Evolutionary conservation across 2,329 filamentous ascomycete species (phyloP), one percentile per base, ranked within the genome.

Genomic region (Monosporascus sp.): DNA sequence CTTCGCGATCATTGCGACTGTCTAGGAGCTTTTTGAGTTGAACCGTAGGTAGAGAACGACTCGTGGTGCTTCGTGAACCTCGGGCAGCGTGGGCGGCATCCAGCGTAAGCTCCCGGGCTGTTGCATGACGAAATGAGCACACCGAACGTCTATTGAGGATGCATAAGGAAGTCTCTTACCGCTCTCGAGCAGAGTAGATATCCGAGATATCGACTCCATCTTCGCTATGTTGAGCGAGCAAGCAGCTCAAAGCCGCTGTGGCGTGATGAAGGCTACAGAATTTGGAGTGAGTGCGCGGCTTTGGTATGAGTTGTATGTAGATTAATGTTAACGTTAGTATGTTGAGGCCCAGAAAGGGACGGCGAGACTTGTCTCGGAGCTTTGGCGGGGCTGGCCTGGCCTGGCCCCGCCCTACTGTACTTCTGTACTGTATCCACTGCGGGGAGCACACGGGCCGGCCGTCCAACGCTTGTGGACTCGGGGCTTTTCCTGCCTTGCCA

Each of bases 131-230:
- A 50, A 50, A 49, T 55, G 46, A 50, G 52, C 55, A 49, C 49
- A 50, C 54, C 45, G 51, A 53, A 53, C 35, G 49, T 24, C 44
- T 51, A 50, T 20, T 38, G 35, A 8, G 17, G 20, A 26, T 48
- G 28, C 26, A 14, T 14, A 37, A 8, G 22, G n/a, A 58, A 9
- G 24, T 22, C 28, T 40, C 81, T 66, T 80, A 96, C 93, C 91
- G 74, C 89, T 94, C 78, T 97, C 94, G 72, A 99, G 86, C 74
- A 97, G 84, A 70, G 85, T 90, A 63, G 92, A 96, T 72, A 99
- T 95, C 67, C 89, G 84, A 60, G 93, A 91, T 69, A 97, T 91
- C 22, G 93, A 96, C 82, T 99, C 94, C 94, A 99, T 99, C 49
- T 45, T 28, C 49, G 35, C 49, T 9, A 40, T 46, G 50, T 37